Evolutionary conservation across 2,329 filamentous ascomycete species (phyloP).

Genomic region (Sphaerulina musiva): DNA sequence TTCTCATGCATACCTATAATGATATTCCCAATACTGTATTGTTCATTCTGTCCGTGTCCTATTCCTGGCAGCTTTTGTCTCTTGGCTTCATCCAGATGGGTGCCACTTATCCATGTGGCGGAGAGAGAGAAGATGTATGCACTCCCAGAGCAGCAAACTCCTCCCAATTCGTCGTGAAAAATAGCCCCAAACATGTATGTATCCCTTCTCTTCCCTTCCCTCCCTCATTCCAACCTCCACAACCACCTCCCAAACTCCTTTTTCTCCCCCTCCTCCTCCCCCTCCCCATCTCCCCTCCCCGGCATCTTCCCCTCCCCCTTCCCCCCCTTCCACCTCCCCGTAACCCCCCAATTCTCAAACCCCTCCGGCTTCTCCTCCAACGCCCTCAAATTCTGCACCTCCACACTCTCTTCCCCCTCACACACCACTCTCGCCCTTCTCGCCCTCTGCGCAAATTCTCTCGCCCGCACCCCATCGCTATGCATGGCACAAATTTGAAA

Average conservation of each 20-base stretch:
- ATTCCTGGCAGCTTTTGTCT: no score
- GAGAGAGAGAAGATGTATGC: no score
- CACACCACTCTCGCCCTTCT: constrained; percentile 19
- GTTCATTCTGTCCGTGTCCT: no score
- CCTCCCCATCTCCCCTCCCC: not conserved
- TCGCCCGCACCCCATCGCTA: constrained; percentile 18
- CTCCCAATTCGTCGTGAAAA: no score
- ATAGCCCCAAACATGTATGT: no score
- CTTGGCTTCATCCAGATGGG: no score
- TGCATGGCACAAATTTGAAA: constrained; percentile 27
- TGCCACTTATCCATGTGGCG: no score
- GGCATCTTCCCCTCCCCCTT: no score
- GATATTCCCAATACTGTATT: no score
- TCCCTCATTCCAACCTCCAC: constrained; percentile 7
- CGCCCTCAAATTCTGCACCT: constrained; percentile 14
- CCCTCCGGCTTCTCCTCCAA: constrained; percentile 15
- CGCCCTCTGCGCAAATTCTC: constrained; percentile 18
- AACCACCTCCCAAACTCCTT: constrained; percentile 14
- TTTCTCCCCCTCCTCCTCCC: not conserved
- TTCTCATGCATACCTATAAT: no score
- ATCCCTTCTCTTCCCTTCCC: no score
- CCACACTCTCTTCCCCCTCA: constrained; percentile 21
- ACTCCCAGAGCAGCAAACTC: no score
- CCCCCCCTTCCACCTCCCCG: constrained; percentile 17
- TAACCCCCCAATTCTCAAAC: constrained; percentile 22